phyloP scores from a whole-genome alignment of 1,284 basidiomycete species.

The Irpex sp. region DNA sequence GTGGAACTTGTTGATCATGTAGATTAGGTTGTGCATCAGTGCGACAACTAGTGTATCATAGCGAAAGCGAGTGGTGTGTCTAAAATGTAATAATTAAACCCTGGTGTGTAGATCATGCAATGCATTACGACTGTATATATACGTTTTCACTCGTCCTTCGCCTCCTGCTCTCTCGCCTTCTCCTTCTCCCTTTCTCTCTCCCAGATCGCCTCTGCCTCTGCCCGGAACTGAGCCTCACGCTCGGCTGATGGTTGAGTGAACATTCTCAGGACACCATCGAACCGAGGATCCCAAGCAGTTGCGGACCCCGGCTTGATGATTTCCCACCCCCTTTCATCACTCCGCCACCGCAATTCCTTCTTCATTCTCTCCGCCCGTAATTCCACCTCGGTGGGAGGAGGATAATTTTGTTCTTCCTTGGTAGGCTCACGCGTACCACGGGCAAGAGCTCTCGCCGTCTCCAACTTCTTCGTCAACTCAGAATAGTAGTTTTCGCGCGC shows the following conservation, averaged over 20 bases:
- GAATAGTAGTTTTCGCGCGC: constrained; percentile 79
- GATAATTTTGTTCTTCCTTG: constrained; percentile 77
- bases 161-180: constrained; percentile 1
- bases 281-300: constrained; percentile 77
- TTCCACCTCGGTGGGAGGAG: constrained; percentile 86
- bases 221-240: constrained; percentile 11
- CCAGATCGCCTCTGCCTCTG: constrained; percentile 9
- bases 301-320: constrained; percentile 63
- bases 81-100: constrained; percentile 8
- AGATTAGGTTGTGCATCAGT: constrained; percentile 8
- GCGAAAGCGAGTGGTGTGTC: constrained; percentile 10
- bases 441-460: constrained; percentile 73
- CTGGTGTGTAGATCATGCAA: not conserved
- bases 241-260: constrained; percentile 44
- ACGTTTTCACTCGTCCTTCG: not conserved
- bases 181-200: constrained; percentile 4
- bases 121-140: not conserved
- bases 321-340: constrained; percentile 73
- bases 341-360: constrained; percentile 85
- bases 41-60: constrained; percentile 4
- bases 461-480: constrained; percentile 66
- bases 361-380: constrained; percentile 79
- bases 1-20: constrained; percentile 31
- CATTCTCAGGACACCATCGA: constrained; percentile 62
- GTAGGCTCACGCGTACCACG: constrained; percentile 81